Base-by-base conservation (phyloP, 768 basidiomycete genomes). In the Trametes meyenii region DNA sequence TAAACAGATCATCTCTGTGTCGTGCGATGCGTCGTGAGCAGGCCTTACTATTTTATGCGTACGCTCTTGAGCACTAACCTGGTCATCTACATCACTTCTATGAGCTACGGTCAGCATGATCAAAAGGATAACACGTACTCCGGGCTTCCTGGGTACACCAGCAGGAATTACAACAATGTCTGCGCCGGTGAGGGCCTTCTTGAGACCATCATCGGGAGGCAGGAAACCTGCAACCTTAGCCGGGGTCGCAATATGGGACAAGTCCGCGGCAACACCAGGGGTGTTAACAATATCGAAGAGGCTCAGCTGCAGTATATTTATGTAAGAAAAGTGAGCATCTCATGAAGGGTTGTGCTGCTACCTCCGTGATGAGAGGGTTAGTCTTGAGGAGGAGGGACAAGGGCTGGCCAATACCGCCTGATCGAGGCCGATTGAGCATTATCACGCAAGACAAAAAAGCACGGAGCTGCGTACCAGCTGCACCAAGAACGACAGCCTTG, bases 251-350 rank as follows among this genome's bases (percentile, higher is more conserved):
- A 98, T 96, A 75, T 98, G 96, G 58, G 91, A 89, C 60, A 98
- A 81, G 79, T 99, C 96, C 60, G 88, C 92, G 38, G 95, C 94
- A 65, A 99, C 96, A 72, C 96, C 96, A 16, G 94, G 94, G n/a
- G 95, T 90, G 76, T 94, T 92, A 70, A 96, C 94, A 77, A 98
- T 96, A 93, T 98, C 96, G 74, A 83, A 98, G 61, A 98, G 86
- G 54, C 85, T 79, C 52, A 98, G 89, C 89, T 95, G 21, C 21
- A 69, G 19, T 54, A 29, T 17, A 3, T 6, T 2, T 1, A 12
- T 21, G 2, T 58, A 16, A 40, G 45, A 14, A 53, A 44, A 21
- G 13, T n/a, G 14, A 16, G 11, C 5, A 35, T 55, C 11, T 7
- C 33, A 43, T 5, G 38, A 17, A 8, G 42, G 5, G 14, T 5